Evolutionary conservation across 345 rosid species (phyloP), one percentile per base, ranked within the genome.

Genomic region (Alliaria petiolata): DNA sequence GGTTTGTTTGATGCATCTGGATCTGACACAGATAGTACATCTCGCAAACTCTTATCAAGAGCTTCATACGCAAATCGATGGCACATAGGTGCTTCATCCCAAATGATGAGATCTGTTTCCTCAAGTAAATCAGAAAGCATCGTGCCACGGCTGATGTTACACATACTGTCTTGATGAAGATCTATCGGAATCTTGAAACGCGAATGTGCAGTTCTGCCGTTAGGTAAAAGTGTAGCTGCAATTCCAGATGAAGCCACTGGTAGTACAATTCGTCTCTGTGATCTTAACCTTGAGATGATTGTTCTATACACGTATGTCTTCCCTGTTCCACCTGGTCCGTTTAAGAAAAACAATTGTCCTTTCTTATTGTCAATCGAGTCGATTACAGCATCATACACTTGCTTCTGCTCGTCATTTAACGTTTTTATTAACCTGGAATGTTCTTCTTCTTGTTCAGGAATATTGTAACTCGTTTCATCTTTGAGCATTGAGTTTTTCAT

Each of bases 1-100:
- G 59, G 20, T 30, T 53, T 53, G 4, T 4, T 14, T 30, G 17
- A 19, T 20, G 63, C 26, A 19, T 19, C 42, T 0, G 61, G 26
- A 34, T 55, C 7, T 5, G 4, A 1, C 8, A 9, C 0, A 16
- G 61, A 31, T 7, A 45, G 54, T 17, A 62, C 3, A 17, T 62
- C 54, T 45, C 67, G 11, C 17, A 62, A 17, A 62, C 19, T 62
- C 7, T 14, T 62, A 65, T 65, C 59, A 8, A 65, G 35, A 47
- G 70, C 58, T 51, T 65, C 49, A 19, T 22, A 65, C 0, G 25
- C 47, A 15, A 14, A 65, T 20, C 36, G 38, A 25, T 65, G 59
- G 3, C 47, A 38, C 49, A 59, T 59, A 1, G 65, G 34, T 40
- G 20, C 65, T 59, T 59, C 49, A 39, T 60, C 35, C 13, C 66